Percentiles rank a stretch among this genome's conserved stretches.
Conservation (phyloP, 495 filamentous ascomycete genomes). For the Letharia columbiana region DNA sequence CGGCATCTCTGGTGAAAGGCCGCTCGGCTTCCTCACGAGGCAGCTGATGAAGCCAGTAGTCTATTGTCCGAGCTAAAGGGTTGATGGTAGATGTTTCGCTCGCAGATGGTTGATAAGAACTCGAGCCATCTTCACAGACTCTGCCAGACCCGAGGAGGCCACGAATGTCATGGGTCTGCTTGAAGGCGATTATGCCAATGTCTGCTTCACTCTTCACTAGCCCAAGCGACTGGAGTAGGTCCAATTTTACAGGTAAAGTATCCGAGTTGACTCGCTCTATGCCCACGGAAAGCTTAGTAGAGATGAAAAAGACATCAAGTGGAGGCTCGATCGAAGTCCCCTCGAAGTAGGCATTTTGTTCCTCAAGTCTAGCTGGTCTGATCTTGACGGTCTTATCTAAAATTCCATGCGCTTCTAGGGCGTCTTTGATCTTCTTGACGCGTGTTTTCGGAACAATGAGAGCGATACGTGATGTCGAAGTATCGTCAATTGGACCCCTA, state of each 20-base stretch:
- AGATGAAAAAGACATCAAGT: neutral
- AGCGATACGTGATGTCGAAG: neutral
- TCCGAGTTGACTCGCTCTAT: neutral
- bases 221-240: neutral
- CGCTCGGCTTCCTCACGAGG: neutral
- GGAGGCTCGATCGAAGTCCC: neutral
- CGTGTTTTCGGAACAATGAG: conserved; percentile 13
- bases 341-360: neutral
- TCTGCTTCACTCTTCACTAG: neutral
- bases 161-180: neutral
- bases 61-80: conserved; percentile 1
- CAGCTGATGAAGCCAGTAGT: conserved; percentile 6
- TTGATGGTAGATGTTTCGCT: neutral
- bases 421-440: conserved; percentile 17
- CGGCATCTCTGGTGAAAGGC: neutral
- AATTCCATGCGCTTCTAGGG: conserved; percentile 6
- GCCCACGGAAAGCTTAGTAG: neutral
- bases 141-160: neutral
- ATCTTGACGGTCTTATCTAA: conserved; percentile 18
- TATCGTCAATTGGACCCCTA: neutral
- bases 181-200: neutral
- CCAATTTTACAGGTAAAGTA: neutral
- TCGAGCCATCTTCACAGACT: neutral
- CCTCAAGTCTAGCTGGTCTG: neutral
- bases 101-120: neutral